A percentile compares a stretch with the other conserved stretches of the same genome.
Conservation (phyloP, 2,329 filamentous ascomycete genomes). For the Ascomycota sp. region DNA sequence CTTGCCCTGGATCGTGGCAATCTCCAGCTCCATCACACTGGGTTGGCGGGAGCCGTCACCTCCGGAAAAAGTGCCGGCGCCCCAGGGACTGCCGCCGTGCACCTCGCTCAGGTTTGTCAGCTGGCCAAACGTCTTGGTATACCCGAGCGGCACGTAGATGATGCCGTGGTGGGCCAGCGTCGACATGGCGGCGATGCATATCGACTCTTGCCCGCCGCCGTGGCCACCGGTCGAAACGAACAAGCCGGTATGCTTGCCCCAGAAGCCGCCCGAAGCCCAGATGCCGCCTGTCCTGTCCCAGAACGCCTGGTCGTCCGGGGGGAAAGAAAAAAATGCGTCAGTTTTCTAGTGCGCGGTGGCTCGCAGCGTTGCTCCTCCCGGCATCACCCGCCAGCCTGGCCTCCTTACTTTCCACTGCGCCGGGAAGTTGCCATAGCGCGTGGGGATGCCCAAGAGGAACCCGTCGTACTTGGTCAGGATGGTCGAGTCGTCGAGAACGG, state of each 20-base stretch:
- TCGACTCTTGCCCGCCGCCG: slow-evolving; percentile 88
- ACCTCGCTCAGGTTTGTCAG: slow-evolving; percentile 57
- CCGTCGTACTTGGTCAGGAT: slow-evolving; percentile 61
- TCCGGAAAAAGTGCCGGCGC: slow-evolving; percentile 72
- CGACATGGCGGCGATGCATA: slow-evolving; percentile 59
- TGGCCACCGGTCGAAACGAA: slow-evolving; percentile 74
- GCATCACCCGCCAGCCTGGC: too few relatives aligned
- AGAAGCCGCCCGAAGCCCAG: slow-evolving; percentile 59
- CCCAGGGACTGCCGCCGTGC: slow-evolving; percentile 79
- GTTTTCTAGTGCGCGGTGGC: too few relatives aligned
- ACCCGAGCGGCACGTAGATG: slow-evolving; percentile 89
- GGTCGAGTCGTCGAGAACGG: slow-evolving; percentile 34
- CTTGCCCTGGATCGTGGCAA: slow-evolving; percentile 72
- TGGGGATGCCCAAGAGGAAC: slow-evolving; percentile 86
- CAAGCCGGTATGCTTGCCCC: slow-evolving; percentile 76
- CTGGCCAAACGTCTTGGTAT: slow-evolving; percentile 55
- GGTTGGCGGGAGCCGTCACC: slow-evolving; percentile 74
- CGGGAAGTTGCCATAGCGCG: slow-evolving; percentile 91
- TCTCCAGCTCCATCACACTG: slow-evolving; percentile 47
- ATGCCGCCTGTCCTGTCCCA: slow-evolving; percentile 80
- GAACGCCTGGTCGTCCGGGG: slow-evolving; percentile 34
- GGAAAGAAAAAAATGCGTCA: too few relatives aligned
- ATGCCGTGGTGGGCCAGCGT: slow-evolving; percentile 87
- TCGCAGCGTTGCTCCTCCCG: too few relatives aligned
- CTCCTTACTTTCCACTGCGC: slow-evolving; percentile 82